Conservation (phyloP, 768 basidiomycete species). For the Mycena alexandri region DNA sequence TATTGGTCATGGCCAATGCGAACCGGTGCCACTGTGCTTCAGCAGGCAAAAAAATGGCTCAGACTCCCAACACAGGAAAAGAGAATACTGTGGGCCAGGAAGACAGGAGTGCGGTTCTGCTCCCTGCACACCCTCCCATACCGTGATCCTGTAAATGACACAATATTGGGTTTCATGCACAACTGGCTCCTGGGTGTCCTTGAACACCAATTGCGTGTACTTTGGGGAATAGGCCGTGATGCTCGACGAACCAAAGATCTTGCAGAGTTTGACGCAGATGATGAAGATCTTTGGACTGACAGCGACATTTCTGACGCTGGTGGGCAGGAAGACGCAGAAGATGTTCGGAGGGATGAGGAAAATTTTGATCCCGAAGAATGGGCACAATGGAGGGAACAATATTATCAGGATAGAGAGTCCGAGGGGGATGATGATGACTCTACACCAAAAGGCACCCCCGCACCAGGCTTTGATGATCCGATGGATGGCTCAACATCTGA, state of each 20-base stretch:
- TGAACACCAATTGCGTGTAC: no score
- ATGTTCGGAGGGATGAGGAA: neutral
- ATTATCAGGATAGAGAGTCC: neutral
- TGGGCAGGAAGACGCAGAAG: neutral
- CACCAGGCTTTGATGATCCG: no score
- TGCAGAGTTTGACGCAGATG: constrained; percentile 16
- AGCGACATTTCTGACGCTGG: constrained; percentile 22
- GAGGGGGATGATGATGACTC: neutral
- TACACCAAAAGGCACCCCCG: no score
- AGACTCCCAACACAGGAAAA: constrained; percentile 14
- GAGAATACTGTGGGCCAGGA: no score
- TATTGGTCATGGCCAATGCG: constrained; percentile 28
- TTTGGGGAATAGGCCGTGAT: constrained; percentile 27
- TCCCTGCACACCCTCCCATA: constrained; percentile 31
- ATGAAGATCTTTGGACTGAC: constrained; percentile 23
- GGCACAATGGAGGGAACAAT: constrained; percentile 1
- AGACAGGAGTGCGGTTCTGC: constrained; percentile 33
- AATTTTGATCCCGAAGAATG: neutral
- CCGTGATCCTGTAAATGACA: constrained; percentile 35
- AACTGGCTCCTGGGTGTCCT: neutral
- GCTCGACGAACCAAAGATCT: constrained; percentile 9
- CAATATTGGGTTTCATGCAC: constrained; percentile 6
- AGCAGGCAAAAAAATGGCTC: constrained; percentile 32
- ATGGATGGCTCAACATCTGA: no score
- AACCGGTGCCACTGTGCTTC: constrained; percentile 24